Evolutionary conservation across 305 asterid genomes (phyloP).

Genomic region (Fraxinus sp.): DNA sequence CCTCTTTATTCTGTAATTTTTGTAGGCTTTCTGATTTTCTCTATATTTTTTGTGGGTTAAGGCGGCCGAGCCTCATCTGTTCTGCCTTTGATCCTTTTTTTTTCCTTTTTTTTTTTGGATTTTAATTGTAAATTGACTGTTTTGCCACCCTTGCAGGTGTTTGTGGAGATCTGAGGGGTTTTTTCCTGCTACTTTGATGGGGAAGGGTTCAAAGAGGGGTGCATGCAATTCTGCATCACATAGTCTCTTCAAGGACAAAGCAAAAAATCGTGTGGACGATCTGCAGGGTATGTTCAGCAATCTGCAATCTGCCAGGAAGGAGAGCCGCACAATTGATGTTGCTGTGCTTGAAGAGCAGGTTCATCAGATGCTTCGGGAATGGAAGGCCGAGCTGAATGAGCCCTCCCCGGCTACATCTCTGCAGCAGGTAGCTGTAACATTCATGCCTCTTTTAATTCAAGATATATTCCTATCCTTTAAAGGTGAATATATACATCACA

Average conservation of each 20-base stretch:
- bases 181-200: constrained; percentile 47
- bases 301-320: constrained; percentile 90
- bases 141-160: constrained; percentile 36
- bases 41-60: background rate
- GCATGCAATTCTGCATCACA: constrained; percentile 80
- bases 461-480: constrained; percentile 6
- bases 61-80: background rate
- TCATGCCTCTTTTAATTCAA: background rate
- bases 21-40: background rate
- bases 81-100: background rate
- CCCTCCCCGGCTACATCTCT: constrained; percentile 92
- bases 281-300: constrained; percentile 78
- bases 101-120: background rate
- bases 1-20: background rate
- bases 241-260: constrained; percentile 89
- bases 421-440: constrained; percentile 55
- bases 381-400: constrained; percentile 84
- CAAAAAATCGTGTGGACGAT: constrained; percentile 91
- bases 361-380: constrained; percentile 93
- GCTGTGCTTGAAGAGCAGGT: constrained; percentile 91
- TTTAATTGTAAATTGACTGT: background rate
- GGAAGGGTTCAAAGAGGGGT: constrained; percentile 74
- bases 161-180: constrained; percentile 27
- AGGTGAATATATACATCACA: constrained; percentile 11
- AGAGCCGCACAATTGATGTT: constrained; percentile 72